Evolutionary conservation across 371 early-diverging fungal genomes (phyloP).

Genomic region (Smittium culicis): DNA sequence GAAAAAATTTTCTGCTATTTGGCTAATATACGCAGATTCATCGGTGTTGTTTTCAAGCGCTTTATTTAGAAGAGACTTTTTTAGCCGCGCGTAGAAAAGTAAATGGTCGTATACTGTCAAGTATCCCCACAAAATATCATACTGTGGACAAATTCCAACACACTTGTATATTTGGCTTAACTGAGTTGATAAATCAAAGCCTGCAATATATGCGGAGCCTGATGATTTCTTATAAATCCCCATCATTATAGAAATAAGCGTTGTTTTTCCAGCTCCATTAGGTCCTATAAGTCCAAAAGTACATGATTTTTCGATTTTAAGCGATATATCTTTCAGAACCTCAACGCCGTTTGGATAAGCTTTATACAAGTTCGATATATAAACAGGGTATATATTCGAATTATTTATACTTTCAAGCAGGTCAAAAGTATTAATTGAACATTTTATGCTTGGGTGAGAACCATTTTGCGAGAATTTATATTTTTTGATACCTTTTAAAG

Average conservation of each 20-base stretch:
- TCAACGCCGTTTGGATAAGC: slow-evolving; percentile 39
- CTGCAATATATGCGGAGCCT: slow-evolving; percentile 45
- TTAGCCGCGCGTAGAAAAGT: slow-evolving; percentile 53
- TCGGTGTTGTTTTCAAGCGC: slow-evolving; percentile 14
- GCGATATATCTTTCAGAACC: slow-evolving; percentile 49
- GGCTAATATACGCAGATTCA: slow-evolving; percentile 34
- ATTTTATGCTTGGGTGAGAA: too few relatives aligned
- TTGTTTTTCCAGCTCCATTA: slow-evolving; percentile 40
- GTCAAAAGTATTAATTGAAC: too few relatives aligned
- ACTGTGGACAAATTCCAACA: slow-evolving; percentile 61
- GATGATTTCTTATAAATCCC: slow-evolving; percentile 46
- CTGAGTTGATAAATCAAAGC: slow-evolving; percentile 41
- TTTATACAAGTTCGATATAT: slow-evolving; percentile 33
- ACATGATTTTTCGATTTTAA: slow-evolving; percentile 40
- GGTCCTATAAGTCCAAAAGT: slow-evolving; percentile 52
- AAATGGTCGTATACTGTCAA: slow-evolving; percentile 57
- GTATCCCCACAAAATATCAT: slow-evolving; percentile 61
- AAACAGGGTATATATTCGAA: neutral
- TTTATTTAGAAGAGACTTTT: slow-evolving; percentile 47
- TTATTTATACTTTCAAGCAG: too few relatives aligned
- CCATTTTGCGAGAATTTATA: neutral
- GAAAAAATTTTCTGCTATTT: slow-evolving; percentile 22
- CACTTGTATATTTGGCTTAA: slow-evolving; percentile 39
- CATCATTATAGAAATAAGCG: slow-evolving; percentile 48
- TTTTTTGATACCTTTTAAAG: neutral